Evolutionary conservation across 352 stramenopile species (phyloP).

Genomic region (Pythium guiyangense): DNA sequence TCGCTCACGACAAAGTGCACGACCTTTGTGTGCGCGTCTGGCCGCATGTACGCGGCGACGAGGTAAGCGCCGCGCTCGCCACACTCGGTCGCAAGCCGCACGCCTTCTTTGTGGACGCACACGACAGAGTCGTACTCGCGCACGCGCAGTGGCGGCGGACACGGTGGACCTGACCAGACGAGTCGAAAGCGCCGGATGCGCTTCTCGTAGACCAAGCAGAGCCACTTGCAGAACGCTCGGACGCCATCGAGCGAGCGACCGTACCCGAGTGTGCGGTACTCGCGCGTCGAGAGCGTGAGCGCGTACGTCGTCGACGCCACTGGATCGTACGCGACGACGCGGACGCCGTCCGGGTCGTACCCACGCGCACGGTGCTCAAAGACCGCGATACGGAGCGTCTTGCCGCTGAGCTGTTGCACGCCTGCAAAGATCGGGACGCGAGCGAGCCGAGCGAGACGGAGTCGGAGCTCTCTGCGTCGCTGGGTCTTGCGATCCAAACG

Average conservation of each 20-base stretch:
- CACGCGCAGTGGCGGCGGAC: slow-evolving; percentile 43
- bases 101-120: slow-evolving; percentile 59
- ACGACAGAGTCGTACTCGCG: slow-evolving; percentile 44
- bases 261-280: slow-evolving; percentile 48
- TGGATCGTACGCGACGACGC: slow-evolving; percentile 51
- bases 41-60: slow-evolving; percentile 35
- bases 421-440: slow-evolving; percentile 31
- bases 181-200: slow-evolving; percentile 42
- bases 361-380: slow-evolving; percentile 35
- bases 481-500: slow-evolving; percentile 9
- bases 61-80: slow-evolving; percentile 14
- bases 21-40: slow-evolving; percentile 15
- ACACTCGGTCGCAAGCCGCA: slow-evolving; percentile 17
- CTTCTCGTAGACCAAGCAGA: slow-evolving; percentile 57
- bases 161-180: slow-evolving; percentile 50
- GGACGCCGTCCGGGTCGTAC: slow-evolving; percentile 46
- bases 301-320: slow-evolving; percentile 27
- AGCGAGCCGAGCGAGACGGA: slow-evolving; percentile 14
- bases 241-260: slow-evolving; percentile 37
- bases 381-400: slow-evolving; percentile 36
- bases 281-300: slow-evolving; percentile 32
- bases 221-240: slow-evolving; percentile 47
- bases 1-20: slow-evolving; percentile 36
- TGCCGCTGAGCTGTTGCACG: slow-evolving; percentile 35
- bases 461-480: slow-evolving; percentile 14